A percentile compares a stretch with the other conserved stretches of the same genome.
Conservation (phyloP, 352 stramenopile genomes). For the Phytopythium cucurbitacearum region DNA sequence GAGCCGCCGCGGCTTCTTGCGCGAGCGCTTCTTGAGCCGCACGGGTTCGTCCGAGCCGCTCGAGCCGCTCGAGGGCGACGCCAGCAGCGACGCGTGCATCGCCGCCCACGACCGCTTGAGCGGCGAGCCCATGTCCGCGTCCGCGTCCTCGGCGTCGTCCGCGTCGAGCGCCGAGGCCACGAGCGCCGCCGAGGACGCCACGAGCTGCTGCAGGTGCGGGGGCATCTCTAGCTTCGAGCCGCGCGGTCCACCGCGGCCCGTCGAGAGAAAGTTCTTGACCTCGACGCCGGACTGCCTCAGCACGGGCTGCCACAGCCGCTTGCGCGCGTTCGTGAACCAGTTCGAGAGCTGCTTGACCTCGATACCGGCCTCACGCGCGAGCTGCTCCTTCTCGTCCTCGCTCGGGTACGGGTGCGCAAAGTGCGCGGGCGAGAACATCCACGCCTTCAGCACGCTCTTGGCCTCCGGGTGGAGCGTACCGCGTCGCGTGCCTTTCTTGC, state of each 20-base stretch:
- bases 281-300: conserved; percentile 84
- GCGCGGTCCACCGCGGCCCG: conserved; percentile 68
- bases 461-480: conserved; percentile 79
- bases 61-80: conserved; percentile 9
- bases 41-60: conserved; percentile 1
- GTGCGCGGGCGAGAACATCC: conserved; percentile 88
- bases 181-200: conserved; percentile 35
- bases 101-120: conserved; percentile 56
- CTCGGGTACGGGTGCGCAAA: conserved; percentile 86
- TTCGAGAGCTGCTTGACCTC: conserved; percentile 89
- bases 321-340: conserved; percentile 89
- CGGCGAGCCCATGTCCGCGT: conserved; percentile 18
- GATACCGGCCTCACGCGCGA: conserved; percentile 74
- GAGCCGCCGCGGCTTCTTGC: conserved; percentile 24
- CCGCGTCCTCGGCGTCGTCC: neutral
- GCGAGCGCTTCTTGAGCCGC: conserved; percentile 9
- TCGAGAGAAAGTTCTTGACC: conserved; percentile 87
- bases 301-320: conserved; percentile 83
- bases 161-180: conserved; percentile 7
- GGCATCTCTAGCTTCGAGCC: conserved; percentile 79
- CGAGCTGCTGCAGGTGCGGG: conserved; percentile 48
- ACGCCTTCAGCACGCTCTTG: conserved; percentile 86
- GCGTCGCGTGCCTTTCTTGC: conserved; percentile 78
- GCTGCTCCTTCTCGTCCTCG: conserved; percentile 85
- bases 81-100: conserved; percentile 25